Base-by-base conservation (phyloP, 2,329 filamentous ascomycete species). In the Colletotrichum coccodes region DNA sequence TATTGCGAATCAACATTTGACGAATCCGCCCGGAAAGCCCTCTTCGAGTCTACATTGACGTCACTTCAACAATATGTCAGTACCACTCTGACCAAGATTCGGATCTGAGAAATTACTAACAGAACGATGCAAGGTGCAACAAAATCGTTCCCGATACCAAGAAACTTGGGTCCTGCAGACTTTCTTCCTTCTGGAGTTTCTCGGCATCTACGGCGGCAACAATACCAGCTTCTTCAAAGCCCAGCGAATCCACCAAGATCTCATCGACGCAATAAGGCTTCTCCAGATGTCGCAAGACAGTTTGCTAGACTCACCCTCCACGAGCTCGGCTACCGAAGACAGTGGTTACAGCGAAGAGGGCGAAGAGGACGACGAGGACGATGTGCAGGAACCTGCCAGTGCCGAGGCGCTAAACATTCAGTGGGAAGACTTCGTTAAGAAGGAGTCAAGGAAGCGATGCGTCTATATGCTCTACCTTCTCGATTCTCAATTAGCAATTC, bases 401-500 rank as follows among this genome's bases (percentile, higher is more conserved):
- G 53, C 44, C 8, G 61, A 64, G 6, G 61, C 54, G 7, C 53
- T 64, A 2, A 38, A 28, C 1, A 54, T 60, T 4, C 61, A 64
- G 21, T 64, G 54, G 61, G 44, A 64, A 16, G 42, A 36, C 6
- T 64, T 64, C 12, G 60, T 64, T 28, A 40, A 57, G 1, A 64
- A 60, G 28, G 61, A 64, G 18, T 59, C 53, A 2, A 46, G 46
- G 9, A 64, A 64, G 26, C 61, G 61, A 18, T 64, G 61, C 14
- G 61, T 64, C 18, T 64, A 64, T 26, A 64, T 64, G 61, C 44
- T 64, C 4, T 64, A 64, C 28, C 61, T 64, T 11, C 61, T 64
- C 8, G 61, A 64, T 12, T 64, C 61, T 0, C 61, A 64, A 26
- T 44, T 64, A 26, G 61, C 61, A 2, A 64, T 64, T 23, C 44